Base-by-base conservation (phyloP, 179 eudicot species). In the Silene coronaria region DNA sequence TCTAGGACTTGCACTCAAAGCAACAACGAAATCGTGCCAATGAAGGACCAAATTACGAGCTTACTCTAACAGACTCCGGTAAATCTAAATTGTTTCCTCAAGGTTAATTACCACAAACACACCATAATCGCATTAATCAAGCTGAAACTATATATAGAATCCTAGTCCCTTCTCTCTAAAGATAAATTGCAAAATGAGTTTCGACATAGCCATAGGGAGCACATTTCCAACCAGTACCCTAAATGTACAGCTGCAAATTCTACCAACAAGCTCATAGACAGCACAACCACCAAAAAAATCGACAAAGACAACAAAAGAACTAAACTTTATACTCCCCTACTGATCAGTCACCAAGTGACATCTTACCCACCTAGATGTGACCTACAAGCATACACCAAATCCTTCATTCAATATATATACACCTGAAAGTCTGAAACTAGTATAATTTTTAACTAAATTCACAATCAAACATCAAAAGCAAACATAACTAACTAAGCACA, bases 291-390 rank as follows among this genome's bases (percentile, higher is more conserved):
- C 27, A 65, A 38, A 36, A 58, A 5, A 69, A 61, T 38, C 19
- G 57, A 6, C 57, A 72, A n/a, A 19, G 57, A 6, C 57, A 72
- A n/a, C 21, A 53, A 53, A n/a, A 53, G 3, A 76, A 58, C 26
- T 0, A 42, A 80, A 23, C 79, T 77, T 46, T 67, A 72, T 4
- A 45, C 4, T 71, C 55, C 58, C 58, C 21, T 16, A 72, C 28
- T 73, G 67, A 70, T 55, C 6, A 57, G 46, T 28, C 65, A 30
- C 62, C 16, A 1, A n/a, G 46, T 45, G 76, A 80, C 77, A 64
- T 65, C 76, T 76, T 62, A 80, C 28, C 80, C 59, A 59, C 70
- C 51, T 21, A 42, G 19, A 59, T 32, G 48, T 53, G 26, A 51
- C 68, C 70, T 53, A 53, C 58, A 53, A 53, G 58, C 58, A 53